Evolutionary conservation across 495 filamentous ascomycete species (phyloP).

Genomic region (Penicillium longicatenatum): DNA sequence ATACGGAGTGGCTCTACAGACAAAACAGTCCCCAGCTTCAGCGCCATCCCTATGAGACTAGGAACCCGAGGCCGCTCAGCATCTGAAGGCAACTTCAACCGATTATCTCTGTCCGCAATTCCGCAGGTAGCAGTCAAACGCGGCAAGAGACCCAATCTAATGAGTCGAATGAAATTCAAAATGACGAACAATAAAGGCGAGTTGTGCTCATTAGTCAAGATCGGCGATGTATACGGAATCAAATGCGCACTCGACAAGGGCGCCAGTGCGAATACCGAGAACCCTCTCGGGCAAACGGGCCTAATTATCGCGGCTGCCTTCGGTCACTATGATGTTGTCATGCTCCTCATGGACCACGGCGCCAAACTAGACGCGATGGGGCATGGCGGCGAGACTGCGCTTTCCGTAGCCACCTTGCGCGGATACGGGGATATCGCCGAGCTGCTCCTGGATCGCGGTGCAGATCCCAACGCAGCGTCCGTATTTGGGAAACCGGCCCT

Average conservation of each 20-base stretch:
- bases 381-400: constrained; percentile 28
- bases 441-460: constrained; percentile 30
- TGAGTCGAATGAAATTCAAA: constrained; percentile 19
- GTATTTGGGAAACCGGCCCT: constrained; percentile 13
- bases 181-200: constrained; percentile 14
- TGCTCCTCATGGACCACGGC: constrained; percentile 29
- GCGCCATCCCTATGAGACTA: background rate
- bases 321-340: constrained; percentile 22
- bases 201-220: constrained; percentile 14
- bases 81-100: background rate
- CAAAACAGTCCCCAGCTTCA: background rate
- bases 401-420: constrained; percentile 33
- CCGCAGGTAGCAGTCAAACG: background rate
- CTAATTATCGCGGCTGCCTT: constrained; percentile 36
- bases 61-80: constrained; percentile 5
- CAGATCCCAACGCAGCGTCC: constrained; percentile 18
- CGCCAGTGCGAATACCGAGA: constrained; percentile 38
- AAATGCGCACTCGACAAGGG: constrained; percentile 30
- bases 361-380: constrained; percentile 23
- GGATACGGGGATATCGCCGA: constrained; percentile 35
- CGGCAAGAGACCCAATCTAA: constrained; percentile 14
- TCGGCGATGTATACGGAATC: constrained; percentile 7
- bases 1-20: background rate
- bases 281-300: constrained; percentile 32
- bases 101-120: background rate